Evolutionary conservation across 2,329 filamentous ascomycete species (phyloP).

Genomic region (Tolypocladium amazonense): DNA sequence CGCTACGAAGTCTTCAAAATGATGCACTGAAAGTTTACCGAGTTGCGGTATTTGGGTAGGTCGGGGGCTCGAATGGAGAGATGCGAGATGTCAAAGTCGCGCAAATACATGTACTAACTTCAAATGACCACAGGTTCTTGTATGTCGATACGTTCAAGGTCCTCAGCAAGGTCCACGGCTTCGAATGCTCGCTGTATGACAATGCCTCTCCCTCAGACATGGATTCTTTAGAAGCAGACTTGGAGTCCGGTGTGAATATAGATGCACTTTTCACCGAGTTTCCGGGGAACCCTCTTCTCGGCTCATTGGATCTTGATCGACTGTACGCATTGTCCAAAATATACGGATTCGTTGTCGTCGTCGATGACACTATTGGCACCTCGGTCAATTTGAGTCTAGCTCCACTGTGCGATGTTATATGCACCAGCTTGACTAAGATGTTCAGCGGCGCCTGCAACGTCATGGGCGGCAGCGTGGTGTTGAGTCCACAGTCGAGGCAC

Average conservation of each 20-base stretch:
- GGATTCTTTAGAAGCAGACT: conserved; percentile 25
- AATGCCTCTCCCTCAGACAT: conserved; percentile 27
- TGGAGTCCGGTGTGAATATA: conserved; percentile 24
- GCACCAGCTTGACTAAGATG: conserved; percentile 42
- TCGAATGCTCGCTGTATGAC: conserved; percentile 31
- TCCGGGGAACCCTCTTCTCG: conserved; percentile 20
- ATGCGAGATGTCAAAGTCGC: too few relatives aligned
- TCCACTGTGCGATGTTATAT: conserved; percentile 33
- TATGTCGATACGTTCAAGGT: conserved; percentile 20
- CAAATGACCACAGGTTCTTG: conserved; percentile 12
- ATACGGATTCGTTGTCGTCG: conserved; percentile 27
- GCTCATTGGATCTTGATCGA: conserved; percentile 15
- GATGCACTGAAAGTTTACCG: conserved; percentile 1
- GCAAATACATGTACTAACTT: not conserved
- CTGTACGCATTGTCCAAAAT: conserved; percentile 18
- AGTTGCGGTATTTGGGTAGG: conserved; percentile 18
- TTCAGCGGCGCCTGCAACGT: conserved; percentile 45
- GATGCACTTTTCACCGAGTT: conserved; percentile 37
- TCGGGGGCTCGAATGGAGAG: not conserved
- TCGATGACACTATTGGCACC: conserved; percentile 35
- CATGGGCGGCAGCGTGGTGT: conserved; percentile 34
- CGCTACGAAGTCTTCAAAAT: conserved; percentile 1
- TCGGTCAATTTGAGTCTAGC: conserved; percentile 36
- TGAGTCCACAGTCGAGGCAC: conserved; percentile 29
- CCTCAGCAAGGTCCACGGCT: conserved; percentile 13